Evolutionary conservation across 2,329 filamentous ascomycete species (phyloP).

Genomic region (Neofusicoccum sp.): DNA sequence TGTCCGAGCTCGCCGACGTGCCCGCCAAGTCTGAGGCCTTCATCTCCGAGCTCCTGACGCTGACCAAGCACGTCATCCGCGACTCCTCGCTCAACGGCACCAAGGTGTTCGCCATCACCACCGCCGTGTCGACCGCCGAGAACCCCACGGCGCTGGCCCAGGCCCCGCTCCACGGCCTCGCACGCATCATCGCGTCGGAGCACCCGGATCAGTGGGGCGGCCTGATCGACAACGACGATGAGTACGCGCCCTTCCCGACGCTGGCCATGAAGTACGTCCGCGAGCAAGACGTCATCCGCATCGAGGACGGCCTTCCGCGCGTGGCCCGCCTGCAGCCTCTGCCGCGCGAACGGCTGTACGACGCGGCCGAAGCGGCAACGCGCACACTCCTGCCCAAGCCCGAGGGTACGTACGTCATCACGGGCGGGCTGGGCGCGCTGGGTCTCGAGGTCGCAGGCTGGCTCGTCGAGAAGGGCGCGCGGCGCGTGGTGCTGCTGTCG

Average conservation of each 20-base stretch:
- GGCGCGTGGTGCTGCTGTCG: slow-evolving; percentile 42
- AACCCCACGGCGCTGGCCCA: slow-evolving; percentile 35
- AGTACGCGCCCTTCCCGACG: slow-evolving; percentile 30
- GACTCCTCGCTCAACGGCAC: slow-evolving; percentile 1
- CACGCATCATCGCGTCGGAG: slow-evolving; percentile 40
- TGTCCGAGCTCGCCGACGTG: slow-evolving; percentile 17
- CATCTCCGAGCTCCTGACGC: slow-evolving; percentile 23
- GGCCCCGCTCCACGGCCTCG: slow-evolving; percentile 36
- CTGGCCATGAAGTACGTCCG: slow-evolving; percentile 41
- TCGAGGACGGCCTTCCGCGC: slow-evolving; percentile 39
- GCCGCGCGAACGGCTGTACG: slow-evolving; percentile 18
- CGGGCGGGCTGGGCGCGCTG: slow-evolving; percentile 43
- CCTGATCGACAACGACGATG: slow-evolving; percentile 36
- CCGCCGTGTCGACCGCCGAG: slow-evolving; percentile 25
- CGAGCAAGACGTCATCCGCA: slow-evolving; percentile 37
- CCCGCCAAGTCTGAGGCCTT: slow-evolving; percentile 23
- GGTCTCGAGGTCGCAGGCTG: slow-evolving; percentile 40
- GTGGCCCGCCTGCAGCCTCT: slow-evolving; percentile 32
- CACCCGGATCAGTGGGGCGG: slow-evolving; percentile 39
- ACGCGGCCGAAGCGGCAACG: background rate
- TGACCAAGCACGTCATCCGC: slow-evolving; percentile 22
- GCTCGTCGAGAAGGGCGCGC: slow-evolving; percentile 41
- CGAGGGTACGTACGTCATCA: slow-evolving; percentile 45
- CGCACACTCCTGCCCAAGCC: slow-evolving; percentile 24
- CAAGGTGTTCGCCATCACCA: slow-evolving; percentile 32